Percentiles rank a stretch among this genome's conserved stretches.
Evolutionary conservation across 768 basidiomycete species (phyloP).

Genomic region (Suillus weaverae): DNA sequence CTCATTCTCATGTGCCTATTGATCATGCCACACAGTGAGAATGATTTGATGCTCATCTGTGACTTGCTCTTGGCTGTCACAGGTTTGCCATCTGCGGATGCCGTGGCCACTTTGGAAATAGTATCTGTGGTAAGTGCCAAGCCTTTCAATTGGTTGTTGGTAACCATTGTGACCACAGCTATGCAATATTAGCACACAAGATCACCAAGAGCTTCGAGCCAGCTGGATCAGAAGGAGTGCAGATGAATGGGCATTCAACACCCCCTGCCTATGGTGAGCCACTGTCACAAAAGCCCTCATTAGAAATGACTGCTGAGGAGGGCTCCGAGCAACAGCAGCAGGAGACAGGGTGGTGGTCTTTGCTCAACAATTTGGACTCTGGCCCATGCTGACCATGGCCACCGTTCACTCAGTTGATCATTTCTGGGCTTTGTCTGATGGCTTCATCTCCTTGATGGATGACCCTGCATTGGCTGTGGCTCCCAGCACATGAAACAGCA

Average conservation of each 20-base stretch:
- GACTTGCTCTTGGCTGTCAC: no score
- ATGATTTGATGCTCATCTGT: no score
- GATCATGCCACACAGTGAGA: no score
- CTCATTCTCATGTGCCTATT: slow-evolving; percentile 51
- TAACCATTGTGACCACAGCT: no score
- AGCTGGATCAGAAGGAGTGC: no score
- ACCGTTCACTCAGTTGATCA: slow-evolving; percentile 61
- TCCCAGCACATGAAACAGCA: slow-evolving; percentile 25
- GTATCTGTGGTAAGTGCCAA: no score
- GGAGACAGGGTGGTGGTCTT: slow-evolving; percentile 63
- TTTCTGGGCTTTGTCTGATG: slow-evolving; percentile 44
- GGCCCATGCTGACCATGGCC: slow-evolving; percentile 67
- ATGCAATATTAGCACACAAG: no score
- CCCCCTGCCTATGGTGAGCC: slow-evolving; percentile 32
- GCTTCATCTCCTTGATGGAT: slow-evolving; percentile 87
- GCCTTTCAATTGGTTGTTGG: no score
- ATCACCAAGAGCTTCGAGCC: no score
- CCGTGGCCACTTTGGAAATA: no score
- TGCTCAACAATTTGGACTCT: slow-evolving; percentile 39
- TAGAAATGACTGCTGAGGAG: slow-evolving; percentile 33
- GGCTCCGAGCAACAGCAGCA: slow-evolving; percentile 38
- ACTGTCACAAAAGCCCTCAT: slow-evolving; percentile 26
- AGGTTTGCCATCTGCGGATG: no score
- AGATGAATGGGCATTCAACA: slow-evolving; percentile 30
- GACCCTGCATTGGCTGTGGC: slow-evolving; percentile 45